Conservation (phyloP, 1,139 yeast species). For the Kluyveromyces marxianus region DNA sequence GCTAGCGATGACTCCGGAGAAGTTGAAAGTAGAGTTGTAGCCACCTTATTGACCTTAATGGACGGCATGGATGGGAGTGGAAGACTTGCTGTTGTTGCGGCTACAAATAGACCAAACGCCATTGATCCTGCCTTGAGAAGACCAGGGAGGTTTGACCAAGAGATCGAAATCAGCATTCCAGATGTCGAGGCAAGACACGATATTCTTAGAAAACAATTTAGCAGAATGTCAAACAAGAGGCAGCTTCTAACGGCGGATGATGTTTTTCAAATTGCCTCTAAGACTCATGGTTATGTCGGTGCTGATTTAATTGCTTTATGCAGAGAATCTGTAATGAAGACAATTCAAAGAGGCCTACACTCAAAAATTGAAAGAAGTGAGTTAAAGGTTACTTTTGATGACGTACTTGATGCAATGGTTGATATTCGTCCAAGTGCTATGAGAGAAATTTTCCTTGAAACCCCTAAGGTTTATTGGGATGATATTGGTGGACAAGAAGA, state of each 20-base stretch:
- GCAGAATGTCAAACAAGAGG: constrained; percentile 49
- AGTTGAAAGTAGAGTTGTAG: constrained; percentile 82
- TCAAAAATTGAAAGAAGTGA: constrained; percentile 31
- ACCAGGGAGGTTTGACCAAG: constrained; percentile 91
- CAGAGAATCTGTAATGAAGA: constrained; percentile 80
- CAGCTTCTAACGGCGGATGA: constrained; percentile 47
- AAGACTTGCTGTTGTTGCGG: constrained; percentile 69
- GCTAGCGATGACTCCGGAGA: constrained; percentile 82
- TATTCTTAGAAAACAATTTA: constrained; percentile 54
- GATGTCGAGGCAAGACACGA: constrained; percentile 60
- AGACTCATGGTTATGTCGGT: constrained; percentile 71
- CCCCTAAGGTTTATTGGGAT: constrained; percentile 88
- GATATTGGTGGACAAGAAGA: constrained; percentile 95
- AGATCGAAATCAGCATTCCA: constrained; percentile 72
- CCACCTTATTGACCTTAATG: constrained; percentile 80
- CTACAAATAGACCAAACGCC: constrained; percentile 72
- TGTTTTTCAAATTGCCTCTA: constrained; percentile 51
- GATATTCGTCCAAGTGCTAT: constrained; percentile 92
- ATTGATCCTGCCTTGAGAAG: constrained; percentile 83
- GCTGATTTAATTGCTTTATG: constrained; percentile 87
- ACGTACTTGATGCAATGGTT: constrained; percentile 59
- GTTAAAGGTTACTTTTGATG: constrained; percentile 38
- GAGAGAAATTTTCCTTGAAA: constrained; percentile 89
- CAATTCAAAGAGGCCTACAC: constrained; percentile 56
- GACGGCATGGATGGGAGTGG: constrained; percentile 77